Conservation (phyloP, 1,284 basidiomycete species). For the Tilletia indica region DNA sequence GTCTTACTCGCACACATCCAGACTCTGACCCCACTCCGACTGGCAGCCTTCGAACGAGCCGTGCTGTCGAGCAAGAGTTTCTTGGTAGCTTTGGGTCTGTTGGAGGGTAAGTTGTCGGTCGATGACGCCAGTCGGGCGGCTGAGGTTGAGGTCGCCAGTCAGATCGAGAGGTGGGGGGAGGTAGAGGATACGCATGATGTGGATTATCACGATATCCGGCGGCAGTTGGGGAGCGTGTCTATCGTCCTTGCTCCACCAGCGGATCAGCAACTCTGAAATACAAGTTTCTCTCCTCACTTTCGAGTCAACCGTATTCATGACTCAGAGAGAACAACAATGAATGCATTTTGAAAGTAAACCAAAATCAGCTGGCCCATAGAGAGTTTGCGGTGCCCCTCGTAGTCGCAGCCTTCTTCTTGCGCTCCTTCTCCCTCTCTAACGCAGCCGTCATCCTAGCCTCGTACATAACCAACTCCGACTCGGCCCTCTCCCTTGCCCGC, state of each 20-base stretch:
- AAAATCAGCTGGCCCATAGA: neutral
- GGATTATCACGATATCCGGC: constrained; percentile 87
- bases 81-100: constrained; percentile 79
- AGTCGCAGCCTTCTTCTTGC: constrained; percentile 15
- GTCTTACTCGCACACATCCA: constrained; percentile 20
- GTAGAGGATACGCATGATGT: constrained; percentile 82
- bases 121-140: constrained; percentile 82
- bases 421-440: constrained; percentile 16
- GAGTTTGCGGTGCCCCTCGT: neutral
- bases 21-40: constrained; percentile 27
- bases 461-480: constrained; percentile 29
- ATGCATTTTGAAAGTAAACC: too few species aligned
- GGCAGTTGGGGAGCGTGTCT: constrained; percentile 65
- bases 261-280: too few species aligned
- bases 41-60: constrained; percentile 78
- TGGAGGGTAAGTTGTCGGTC: constrained; percentile 67
- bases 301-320: too few species aligned
- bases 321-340: too few species aligned
- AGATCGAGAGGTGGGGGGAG: constrained; percentile 95
- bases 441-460: constrained; percentile 19
- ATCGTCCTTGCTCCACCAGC: neutral
- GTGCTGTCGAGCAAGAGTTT: constrained; percentile 90
- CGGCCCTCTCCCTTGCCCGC: constrained; percentile 50
- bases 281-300: too few species aligned
- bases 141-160: constrained; percentile 89